phyloP scores from a whole-genome alignment of 768 basidiomycete species.

The Rhodosporidiobolus odoratus region DNA sequence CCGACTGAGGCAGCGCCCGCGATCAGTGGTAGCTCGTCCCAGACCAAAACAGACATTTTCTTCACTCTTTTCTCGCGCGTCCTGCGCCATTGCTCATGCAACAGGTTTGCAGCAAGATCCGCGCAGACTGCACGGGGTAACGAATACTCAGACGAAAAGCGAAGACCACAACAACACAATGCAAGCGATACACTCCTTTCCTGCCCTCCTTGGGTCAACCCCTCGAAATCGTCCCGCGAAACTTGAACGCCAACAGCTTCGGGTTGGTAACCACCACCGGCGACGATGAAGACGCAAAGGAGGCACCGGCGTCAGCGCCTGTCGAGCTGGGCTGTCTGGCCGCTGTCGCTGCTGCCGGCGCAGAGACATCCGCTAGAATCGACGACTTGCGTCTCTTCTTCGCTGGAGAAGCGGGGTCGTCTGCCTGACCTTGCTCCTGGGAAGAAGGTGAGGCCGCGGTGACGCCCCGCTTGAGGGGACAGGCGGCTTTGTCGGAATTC shows the following conservation, averaged over 20 bases:
- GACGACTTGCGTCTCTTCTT: conserved; percentile 8
- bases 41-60: too few species aligned
- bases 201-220: not conserved
- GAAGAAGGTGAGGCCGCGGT: not conserved
- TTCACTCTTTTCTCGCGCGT: too few species aligned
- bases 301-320: not conserved
- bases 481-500: not conserved
- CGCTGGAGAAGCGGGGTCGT: not conserved
- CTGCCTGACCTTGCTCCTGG: too few species aligned
- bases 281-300: conserved; percentile 10
- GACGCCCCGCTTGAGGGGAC: not conserved
- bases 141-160: not conserved
- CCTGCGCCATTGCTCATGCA: not conserved
- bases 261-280: conserved; percentile 25
- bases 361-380: not conserved
- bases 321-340: not conserved
- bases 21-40: too few species aligned
- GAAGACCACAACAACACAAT: not conserved
- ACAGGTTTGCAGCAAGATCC: too few species aligned
- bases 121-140: too few species aligned
- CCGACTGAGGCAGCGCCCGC: too few species aligned
- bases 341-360: too few species aligned
- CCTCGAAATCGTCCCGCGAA: not conserved
- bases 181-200: not conserved
- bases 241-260: conserved; percentile 24